Evolutionary conservation across 2,329 filamentous ascomycete species (phyloP).

Genomic region (Stemphylium beticola): DNA sequence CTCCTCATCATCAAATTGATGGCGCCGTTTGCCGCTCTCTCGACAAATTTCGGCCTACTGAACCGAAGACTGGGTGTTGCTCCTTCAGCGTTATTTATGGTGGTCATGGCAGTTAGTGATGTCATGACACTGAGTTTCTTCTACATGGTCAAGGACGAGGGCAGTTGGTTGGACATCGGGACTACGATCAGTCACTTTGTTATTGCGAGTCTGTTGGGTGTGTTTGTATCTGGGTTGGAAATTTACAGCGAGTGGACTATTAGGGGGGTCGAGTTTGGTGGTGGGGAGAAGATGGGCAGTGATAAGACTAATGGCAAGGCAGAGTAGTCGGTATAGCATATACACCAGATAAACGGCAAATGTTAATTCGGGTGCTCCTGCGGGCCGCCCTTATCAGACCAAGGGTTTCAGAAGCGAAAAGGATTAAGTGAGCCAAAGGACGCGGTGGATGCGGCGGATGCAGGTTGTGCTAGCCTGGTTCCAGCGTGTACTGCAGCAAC

Average conservation of each 20-base stretch:
- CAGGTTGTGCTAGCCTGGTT: too few relatives aligned
- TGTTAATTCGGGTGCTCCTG: background rate
- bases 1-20: conserved; percentile 88
- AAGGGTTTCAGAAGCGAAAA: background rate
- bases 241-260: conserved; percentile 84
- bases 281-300: conserved; percentile 28
- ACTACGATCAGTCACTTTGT: conserved; percentile 95
- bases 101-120: conserved; percentile 85
- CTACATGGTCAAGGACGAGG: conserved; percentile 95
- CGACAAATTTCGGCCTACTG: conserved; percentile 90
- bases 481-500: too few relatives aligned
- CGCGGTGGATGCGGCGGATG: too few relatives aligned
- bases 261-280: conserved; percentile 73
- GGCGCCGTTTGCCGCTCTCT: conserved; percentile 91
- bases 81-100: conserved; percentile 88
- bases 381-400: background rate
- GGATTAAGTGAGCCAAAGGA: too few relatives aligned
- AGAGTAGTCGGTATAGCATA: background rate
- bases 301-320: conserved; percentile 6
- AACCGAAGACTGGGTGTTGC: conserved; percentile 84
- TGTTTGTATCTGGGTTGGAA: conserved; percentile 90
- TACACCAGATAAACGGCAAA: background rate
- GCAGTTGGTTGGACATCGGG: conserved; percentile 96
- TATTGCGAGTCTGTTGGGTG: conserved; percentile 86
- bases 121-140: conserved; percentile 95